Evolutionary conservation across 768 basidiomycete species (phyloP).

Genomic region (Collybia sp.): DNA sequence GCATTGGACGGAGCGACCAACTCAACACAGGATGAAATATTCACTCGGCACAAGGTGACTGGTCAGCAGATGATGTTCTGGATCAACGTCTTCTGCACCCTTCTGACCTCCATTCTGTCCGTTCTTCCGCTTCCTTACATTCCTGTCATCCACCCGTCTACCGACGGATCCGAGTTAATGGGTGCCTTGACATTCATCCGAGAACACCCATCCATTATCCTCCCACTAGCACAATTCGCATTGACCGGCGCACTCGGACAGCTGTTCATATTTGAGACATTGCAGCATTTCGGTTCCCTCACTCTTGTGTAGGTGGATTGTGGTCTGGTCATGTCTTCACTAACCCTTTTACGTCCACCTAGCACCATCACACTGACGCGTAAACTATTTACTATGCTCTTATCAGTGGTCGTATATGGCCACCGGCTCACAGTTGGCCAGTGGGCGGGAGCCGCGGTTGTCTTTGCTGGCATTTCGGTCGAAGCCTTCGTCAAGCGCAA

Average conservation of each 20-base stretch:
- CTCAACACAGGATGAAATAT: constrained; percentile 96
- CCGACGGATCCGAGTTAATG: constrained; percentile 58
- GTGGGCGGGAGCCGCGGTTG: constrained; percentile 88
- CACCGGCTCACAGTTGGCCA: constrained; percentile 82
- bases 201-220: constrained; percentile 68
- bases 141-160: constrained; percentile 73
- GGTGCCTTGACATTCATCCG: constrained; percentile 71
- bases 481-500: constrained; percentile 90
- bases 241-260: constrained; percentile 92
- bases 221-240: constrained; percentile 79
- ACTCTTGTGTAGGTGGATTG: constrained; percentile 64
- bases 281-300: constrained; percentile 86
- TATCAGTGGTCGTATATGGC: constrained; percentile 90
- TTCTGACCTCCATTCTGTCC: constrained; percentile 64
- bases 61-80: constrained; percentile 99
- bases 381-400: constrained; percentile 96
- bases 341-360: constrained; percentile 7
- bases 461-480: constrained; percentile 93
- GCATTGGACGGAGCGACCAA: constrained; percentile 91
- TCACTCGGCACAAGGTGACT: constrained; percentile 61
- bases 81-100: constrained; percentile 87
- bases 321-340: background rate
- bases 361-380: constrained; percentile 95
- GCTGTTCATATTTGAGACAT: constrained; percentile 95
- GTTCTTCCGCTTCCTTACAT: constrained; percentile 76